Base-by-base conservation (phyloP, 108 stramenopile genomes). In the Cyclotella kingstonii region DNA sequence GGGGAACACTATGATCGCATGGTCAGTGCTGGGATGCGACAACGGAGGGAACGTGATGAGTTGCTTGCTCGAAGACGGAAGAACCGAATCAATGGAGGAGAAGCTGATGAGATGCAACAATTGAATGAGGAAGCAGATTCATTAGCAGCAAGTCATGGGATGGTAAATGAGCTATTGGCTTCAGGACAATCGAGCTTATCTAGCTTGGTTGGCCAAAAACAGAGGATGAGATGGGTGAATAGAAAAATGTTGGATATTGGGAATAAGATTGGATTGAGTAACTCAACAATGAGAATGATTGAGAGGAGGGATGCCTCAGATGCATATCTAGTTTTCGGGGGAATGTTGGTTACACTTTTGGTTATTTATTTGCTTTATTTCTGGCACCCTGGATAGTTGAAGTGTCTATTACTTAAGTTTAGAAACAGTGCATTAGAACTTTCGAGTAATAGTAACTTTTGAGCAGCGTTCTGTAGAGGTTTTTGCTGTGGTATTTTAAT, bases 221-320 rank as follows among this genome's bases (percentile, higher is more conserved):
- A 81, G 47, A 66, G 79, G 44, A 70, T 91, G 72, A 53, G 84
- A 8, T 85, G 87, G 36, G 75, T 91, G 22, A 78, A 80, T 15
- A 46, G 78, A 8, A 81, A 80, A 47, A 52, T 91, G 54, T 71
- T 81, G 19, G 81, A 87, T 68, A 88, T 91, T 43, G 82, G 80
- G 9, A 84, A 88, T 65, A 77, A 75, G 52, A 56, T 91, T 35
- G 87, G 87, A 9, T 58, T 91, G 28, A 82, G 80, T 30, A 83
- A 89, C 53, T 76, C 86, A 12, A 91, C 87, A 11, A 89, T 91
- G 90, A 78, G 80, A 46, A 85, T 91, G 55, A 85, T 91, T 78
- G 90, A 91, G 57, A 82, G 85, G 52, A 69, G 90, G 59, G 90
- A 91, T 59, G 80, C 86, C 11, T 87, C 87, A n/a, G 90, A 91